Percentiles rank a stretch among this genome's conserved stretches.
Conservation (phyloP, 441 rosid species). For the Arabidopsis hybrid region DNA sequence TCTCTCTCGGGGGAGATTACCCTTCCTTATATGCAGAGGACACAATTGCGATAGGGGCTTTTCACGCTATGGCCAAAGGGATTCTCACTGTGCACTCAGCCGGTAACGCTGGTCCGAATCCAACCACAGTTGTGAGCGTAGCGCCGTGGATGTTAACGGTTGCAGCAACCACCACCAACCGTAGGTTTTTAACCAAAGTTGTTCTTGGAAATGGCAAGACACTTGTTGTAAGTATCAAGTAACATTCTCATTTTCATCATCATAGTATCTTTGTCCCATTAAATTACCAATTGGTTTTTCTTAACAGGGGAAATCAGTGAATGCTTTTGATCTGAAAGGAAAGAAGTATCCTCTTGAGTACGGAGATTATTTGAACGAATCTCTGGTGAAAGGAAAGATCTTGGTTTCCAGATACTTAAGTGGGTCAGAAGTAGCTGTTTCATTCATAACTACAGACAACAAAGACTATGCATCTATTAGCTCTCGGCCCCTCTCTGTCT, state of each 20-base stretch:
- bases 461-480: neutral
- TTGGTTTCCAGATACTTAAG: neutral
- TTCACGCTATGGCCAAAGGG: slow-evolving; percentile 49
- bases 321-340: slow-evolving; percentile 42
- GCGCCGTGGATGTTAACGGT: slow-evolving; percentile 46
- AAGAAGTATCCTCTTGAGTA: slow-evolving; percentile 51
- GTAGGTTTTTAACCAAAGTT: slow-evolving; percentile 31
- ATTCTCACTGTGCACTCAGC: slow-evolving; percentile 46
- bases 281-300: neutral
- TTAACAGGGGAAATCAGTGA: slow-evolving; percentile 57
- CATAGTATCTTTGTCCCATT: slow-evolving; percentile 12
- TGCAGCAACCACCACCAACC: slow-evolving; percentile 48
- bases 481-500: neutral
- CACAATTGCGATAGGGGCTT: slow-evolving; percentile 45
- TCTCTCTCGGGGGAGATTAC: slow-evolving; percentile 19
- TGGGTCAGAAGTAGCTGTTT: neutral
- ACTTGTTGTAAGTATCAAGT: slow-evolving; percentile 30
- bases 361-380: neutral
- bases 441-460: neutral
- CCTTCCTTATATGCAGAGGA: neutral
- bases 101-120: slow-evolving; percentile 37
- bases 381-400: slow-evolving; percentile 10
- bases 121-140: neutral
- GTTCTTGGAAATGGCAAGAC: slow-evolving; percentile 41
- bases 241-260: slow-evolving; percentile 9